A percentile compares a stretch with the other conserved stretches of the same genome.
Evolutionary conservation across 768 basidiomycete species (phyloP).

Genomic region (Naganishia antarctica): DNA sequence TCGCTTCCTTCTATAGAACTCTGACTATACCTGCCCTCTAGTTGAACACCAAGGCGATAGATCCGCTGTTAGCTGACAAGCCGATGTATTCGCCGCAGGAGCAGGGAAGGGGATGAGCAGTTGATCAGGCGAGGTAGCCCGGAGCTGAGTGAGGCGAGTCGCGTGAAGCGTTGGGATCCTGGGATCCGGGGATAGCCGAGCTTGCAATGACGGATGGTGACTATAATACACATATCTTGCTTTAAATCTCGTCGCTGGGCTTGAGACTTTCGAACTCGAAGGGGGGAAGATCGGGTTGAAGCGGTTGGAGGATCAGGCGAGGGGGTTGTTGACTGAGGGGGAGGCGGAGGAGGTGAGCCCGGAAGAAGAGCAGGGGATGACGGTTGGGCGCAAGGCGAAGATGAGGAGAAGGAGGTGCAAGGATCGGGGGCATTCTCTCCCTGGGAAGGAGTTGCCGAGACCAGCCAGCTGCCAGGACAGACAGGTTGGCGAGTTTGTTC

Average conservation of each 20-base stretch:
- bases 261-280: no score
- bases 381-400: constrained; percentile 62
- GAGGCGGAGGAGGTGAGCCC: constrained; percentile 45
- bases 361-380: constrained; percentile 43
- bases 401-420: constrained; percentile 40
- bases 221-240: no score
- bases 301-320: constrained; percentile 69
- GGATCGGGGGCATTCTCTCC: constrained; percentile 35
- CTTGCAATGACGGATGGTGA: no score
- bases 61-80: constrained; percentile 25
- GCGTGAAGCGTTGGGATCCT: no score
- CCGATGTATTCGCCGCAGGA: constrained; percentile 22
- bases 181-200: no score
- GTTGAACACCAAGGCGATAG: constrained; percentile 32
- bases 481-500: constrained; percentile 81
- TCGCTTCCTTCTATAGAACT: no score
- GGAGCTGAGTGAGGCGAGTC: no score
- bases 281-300: constrained; percentile 71
- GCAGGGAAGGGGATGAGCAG: neutral
- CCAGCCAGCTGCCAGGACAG: constrained; percentile 81
- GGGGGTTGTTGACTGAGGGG: constrained; percentile 62
- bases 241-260: no score
- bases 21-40: neutral
- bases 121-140: neutral
- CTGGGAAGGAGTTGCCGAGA: constrained; percentile 52